Conservation (phyloP, 75 land plant species). For the Cunninghamia lanceolata region DNA sequence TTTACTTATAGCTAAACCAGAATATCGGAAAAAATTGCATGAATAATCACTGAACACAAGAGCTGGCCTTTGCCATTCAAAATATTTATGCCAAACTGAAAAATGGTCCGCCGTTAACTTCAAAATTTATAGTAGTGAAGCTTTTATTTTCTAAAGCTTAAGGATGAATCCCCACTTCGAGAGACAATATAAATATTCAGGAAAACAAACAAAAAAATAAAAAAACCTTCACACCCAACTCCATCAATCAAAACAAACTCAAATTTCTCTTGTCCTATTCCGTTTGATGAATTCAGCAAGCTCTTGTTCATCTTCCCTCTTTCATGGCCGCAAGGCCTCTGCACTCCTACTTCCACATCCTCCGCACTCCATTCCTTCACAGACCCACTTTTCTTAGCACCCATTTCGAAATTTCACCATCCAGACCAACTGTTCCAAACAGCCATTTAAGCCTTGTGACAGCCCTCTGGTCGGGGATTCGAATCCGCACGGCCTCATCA, state of each 20-base stretch:
- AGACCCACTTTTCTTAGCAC: neutral
- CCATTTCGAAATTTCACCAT: neutral
- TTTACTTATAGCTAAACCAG: too few species aligned
- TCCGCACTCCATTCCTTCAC: neutral
- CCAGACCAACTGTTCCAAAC: neutral
- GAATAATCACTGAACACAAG: too few species aligned
- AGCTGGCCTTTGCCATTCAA: neutral
- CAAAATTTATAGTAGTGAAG: neutral
- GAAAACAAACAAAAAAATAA: neutral
- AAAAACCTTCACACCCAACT: neutral
- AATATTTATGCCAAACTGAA: neutral
- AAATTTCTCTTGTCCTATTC: neutral
- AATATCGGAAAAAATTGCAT: too few species aligned
- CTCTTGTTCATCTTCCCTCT: neutral
- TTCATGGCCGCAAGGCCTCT: conserved; percentile 43
- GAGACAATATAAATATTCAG: neutral
- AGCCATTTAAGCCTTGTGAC: neutral
- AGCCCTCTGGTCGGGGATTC: conserved; percentile 11
- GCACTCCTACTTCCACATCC: neutral
- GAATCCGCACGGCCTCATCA: neutral
- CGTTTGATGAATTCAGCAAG: neutral
- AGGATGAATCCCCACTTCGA: neutral
- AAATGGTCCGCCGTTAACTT: neutral
- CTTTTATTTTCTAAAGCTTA: neutral
- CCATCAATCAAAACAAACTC: neutral